Conservation (phyloP, 495 filamentous ascomycete species). For the Neurospora sp. region DNA sequence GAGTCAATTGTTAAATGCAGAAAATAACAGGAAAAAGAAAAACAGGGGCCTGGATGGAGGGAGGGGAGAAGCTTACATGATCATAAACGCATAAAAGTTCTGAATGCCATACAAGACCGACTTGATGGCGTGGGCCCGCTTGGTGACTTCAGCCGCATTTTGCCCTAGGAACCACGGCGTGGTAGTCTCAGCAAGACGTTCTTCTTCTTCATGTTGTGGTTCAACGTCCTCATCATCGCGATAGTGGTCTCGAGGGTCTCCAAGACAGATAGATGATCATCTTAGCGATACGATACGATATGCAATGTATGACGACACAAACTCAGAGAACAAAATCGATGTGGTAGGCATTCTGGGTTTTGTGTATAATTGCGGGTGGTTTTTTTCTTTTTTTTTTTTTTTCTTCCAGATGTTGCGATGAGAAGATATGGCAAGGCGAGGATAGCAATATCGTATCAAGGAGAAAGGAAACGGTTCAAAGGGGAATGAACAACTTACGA, state of each 20-base stretch:
- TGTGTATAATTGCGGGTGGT: not conserved
- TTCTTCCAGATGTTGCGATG: too few relatives aligned
- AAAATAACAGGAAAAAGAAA: too few relatives aligned
- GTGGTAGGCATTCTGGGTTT: not conserved
- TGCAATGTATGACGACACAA: not conserved
- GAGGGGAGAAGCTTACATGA: conserved; percentile 61
- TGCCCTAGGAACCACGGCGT: conserved; percentile 40
- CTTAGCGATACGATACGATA: conserved; percentile 7
- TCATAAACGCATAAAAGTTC: conserved; percentile 98
- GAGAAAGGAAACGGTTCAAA: too few relatives aligned
- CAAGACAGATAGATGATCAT: not conserved
- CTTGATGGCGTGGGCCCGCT: conserved; percentile 62
- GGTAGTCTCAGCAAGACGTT: conserved; percentile 41
- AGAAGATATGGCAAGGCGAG: not conserved
- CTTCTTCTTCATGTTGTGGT: conserved; percentile 31
- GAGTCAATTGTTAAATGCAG: too few relatives aligned
- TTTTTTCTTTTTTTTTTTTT: not conserved
- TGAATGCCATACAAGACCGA: conserved; percentile 80
- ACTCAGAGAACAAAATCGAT: not conserved
- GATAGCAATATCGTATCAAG: too few relatives aligned
- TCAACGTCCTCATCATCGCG: not conserved
- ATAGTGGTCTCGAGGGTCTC: not conserved
- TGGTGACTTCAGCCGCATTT: conserved; percentile 41
- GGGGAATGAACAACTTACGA: conserved; percentile 37
- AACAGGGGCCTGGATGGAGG: too few relatives aligned